phyloP scores from a whole-genome alignment of 2,329 filamentous ascomycete genomes.

The Fusarium sp. region DNA sequence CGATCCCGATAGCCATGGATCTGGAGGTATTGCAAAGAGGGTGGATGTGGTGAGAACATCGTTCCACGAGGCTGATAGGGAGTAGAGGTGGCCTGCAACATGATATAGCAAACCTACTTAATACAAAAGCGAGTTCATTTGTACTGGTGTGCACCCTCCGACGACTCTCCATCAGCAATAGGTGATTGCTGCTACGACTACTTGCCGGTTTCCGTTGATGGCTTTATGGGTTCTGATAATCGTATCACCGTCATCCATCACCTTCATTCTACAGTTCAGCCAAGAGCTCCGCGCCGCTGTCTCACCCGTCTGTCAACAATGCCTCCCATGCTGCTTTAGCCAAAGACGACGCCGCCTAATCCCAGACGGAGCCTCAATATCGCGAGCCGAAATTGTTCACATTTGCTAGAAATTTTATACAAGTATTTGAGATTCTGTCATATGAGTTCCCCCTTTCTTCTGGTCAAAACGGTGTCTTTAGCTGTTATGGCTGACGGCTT shows the following conservation, averaged over 20 bases:
- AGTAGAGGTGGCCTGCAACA: background rate
- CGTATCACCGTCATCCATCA: background rate
- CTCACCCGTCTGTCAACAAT: background rate
- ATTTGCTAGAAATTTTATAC: background rate
- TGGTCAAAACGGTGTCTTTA: no score
- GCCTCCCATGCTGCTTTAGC: background rate
- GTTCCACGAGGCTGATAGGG: slow-evolving; percentile 6
- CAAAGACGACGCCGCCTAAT: background rate
- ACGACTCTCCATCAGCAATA: background rate
- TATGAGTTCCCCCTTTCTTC: no score
- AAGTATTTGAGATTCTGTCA: background rate
- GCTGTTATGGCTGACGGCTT: no score
- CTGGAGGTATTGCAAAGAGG: slow-evolving; percentile 6
- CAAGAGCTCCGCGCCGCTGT: background rate
- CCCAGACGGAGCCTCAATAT: background rate
- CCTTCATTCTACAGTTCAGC: background rate
- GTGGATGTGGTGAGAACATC: slow-evolving; percentile 1
- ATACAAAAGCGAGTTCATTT: background rate
- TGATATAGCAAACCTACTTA: background rate
- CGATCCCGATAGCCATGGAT: background rate
- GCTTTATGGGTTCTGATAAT: background rate
- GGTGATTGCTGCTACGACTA: background rate
- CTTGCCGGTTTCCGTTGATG: background rate
- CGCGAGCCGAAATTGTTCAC: background rate
- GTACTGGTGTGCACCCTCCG: background rate